These are phyloP conservation scores for Pythium aristosporum DNA, from an alignment of 352 stramenopile genomes.

Conservation along the genomic window DNA sequence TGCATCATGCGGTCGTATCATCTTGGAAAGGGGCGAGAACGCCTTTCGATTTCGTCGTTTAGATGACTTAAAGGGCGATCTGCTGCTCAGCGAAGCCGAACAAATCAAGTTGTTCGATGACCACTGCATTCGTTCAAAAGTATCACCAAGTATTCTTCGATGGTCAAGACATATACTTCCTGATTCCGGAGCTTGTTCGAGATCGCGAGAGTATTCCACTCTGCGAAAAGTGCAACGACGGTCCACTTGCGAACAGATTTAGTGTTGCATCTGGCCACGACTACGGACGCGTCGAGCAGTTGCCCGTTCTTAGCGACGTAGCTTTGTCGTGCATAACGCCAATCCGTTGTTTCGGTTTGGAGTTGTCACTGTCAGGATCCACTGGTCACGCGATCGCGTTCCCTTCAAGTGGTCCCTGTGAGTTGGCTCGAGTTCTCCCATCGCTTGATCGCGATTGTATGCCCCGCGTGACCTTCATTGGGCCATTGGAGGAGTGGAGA, in stretches of 20 bases:
- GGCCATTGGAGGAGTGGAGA: slow-evolving; percentile 3
- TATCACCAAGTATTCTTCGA: slow-evolving; percentile 24
- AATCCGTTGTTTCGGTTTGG: slow-evolving; percentile 10
- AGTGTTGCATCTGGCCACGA: slow-evolving; percentile 28
- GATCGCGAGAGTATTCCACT: slow-evolving; percentile 14
- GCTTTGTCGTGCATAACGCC: slow-evolving; percentile 11
- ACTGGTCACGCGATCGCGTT: slow-evolving; percentile 4
- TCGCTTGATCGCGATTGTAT: background rate
- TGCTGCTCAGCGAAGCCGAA: background rate
- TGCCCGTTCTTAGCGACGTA: slow-evolving; percentile 18
- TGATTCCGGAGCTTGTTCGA: slow-evolving; percentile 27
- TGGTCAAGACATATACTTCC: slow-evolving; percentile 15
- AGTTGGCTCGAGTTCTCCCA: background rate
- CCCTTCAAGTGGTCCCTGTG: slow-evolving; percentile 1
- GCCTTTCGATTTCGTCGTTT: background rate
- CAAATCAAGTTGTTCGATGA: too few relatives aligned
- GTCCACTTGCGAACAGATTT: slow-evolving; percentile 15
- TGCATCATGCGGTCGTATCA: slow-evolving; percentile 8
- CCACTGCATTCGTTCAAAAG: background rate
- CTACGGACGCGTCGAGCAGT: slow-evolving; percentile 15
- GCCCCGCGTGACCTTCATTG: slow-evolving; percentile 7
- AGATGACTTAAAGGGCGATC: background rate
- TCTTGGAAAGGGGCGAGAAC: background rate
- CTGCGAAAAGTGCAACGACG: slow-evolving; percentile 15
- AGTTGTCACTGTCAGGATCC: slow-evolving; percentile 4